Evolutionary conservation across 257 asterid genomes (phyloP), one percentile per base, ranked within the genome.

Genomic region (Coffea eugenioides): DNA sequence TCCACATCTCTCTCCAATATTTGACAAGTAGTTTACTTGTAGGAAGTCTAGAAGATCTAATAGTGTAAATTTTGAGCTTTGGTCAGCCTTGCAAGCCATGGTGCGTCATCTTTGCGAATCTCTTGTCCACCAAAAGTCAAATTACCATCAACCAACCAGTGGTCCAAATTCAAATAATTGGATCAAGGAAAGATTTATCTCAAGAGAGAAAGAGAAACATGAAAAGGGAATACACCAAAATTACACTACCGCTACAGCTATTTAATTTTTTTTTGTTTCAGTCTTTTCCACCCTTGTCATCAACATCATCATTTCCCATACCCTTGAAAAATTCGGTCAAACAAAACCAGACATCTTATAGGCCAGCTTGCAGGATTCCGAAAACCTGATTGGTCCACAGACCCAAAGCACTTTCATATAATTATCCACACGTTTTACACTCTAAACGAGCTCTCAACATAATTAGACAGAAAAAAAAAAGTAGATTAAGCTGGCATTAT

Each of bases 361-460:
- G 56, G 69, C 51, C 75, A 49, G n/a, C n/a, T 13, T 23, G 20
- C 59, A 8, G 4, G 27, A 27, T 23, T 16, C 34, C 8, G 20
- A 39, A 48, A 72, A 12, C 21, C 54, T 59, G 13, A 71, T 59
- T 79, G 73, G 82, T 79, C 73, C 82, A 71, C 49, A 7, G 45
- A 1, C 11, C 43, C 20, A 39, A 7, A 11, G 5, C 69, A 71
- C 72, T 64, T 56, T 57, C 54, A 59, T 43, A 61, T 45, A 46
- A 23, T 41, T 20, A 46, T 56, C 80, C 62, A 25, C 12, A 16
- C 80, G 43, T 49, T 76, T 62, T 34, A 45, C 48, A 5, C 27
- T 1, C 52, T 7, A 66, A 78, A 54, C 6, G 25, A 74, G 20
- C 54, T 56, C 69, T 18, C 5, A 74, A 36, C 34, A 39, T 31